Base-by-base conservation (phyloP, 2,329 filamentous ascomycete genomes). In the Penicillium crustosum region DNA sequence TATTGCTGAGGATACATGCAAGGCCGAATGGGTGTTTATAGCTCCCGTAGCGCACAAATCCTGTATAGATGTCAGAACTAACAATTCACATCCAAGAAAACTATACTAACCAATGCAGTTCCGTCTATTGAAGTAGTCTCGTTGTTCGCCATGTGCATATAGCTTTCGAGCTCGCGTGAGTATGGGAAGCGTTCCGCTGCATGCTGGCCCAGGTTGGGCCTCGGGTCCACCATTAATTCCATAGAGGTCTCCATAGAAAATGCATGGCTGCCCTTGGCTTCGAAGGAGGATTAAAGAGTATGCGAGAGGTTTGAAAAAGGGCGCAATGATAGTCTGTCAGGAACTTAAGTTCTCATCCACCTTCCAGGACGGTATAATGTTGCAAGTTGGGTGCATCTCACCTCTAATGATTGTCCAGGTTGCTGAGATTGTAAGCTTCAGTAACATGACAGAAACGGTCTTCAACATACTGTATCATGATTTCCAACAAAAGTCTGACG, bases 241-340 rank as follows among this genome's bases (percentile, higher is more conserved):
- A 71, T 88, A 89, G 0, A 90, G 72, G 66, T 90, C 87, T 25
- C 87, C 86, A 68, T 87, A 90, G 70, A 90, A 90, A 31, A 89
- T 76, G 64, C 85, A 89, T 0, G 88, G 88, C 25, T 85, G 81
- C 15, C 86, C 87, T 45, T 83, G 77, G 45, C 78, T 73, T n/a
- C 86, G 82, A 23, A 91, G 82, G 1, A 91, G 81, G 55, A 91
- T 90, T 43, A 91, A 81, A 0, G 87, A 77, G 70, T 91, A 90
- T 10, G 88, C 89, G 15, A 91, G 79, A 0, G 86, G 83, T 70
- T 89, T 90, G 77, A 91, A 89, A 77, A 84, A 88, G 27, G 80
- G 79, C 55, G 84, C 81, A 42, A 91, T 83, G 2, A 82, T 82
- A 0, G 85, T 83, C 63, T 83, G 50, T n/a, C 10, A 6, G 29